Evolutionary conservation across 441 rosid genomes (phyloP), one percentile per base, ranked within the genome.

Genomic region (Raphanus hybrid): DNA sequence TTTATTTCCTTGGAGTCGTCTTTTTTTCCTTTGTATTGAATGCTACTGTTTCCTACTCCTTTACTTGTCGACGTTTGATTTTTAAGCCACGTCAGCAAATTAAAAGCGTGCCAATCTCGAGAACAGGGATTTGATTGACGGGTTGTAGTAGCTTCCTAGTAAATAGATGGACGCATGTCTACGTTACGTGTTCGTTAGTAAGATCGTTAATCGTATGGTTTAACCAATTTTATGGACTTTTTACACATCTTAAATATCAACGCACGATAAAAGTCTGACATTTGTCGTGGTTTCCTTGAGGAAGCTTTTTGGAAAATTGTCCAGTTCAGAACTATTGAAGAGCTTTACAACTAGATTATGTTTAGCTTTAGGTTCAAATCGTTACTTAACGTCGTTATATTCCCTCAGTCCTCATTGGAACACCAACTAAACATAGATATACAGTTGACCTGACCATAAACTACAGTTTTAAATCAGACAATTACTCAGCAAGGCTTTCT

Each of bases 21-120:
- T 1, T 26, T 50, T 60, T 65, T 50, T 9, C 72, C 34, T 15
- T 32, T 68, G n/a, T 29, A 18, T 18, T 62, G 34, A 18, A 48
- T 6, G 35, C 43, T 45, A 5, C 23, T 8, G n/a, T 50, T 20
- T 54, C n/a, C 8, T 55, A 26, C 11, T 14, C 12, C 39, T 20
- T 62, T 73, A 12, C 0, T 5, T 0, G 6, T 3, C 12, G 9
- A 57, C 5, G 16, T 3, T 35, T 39, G 6, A 6, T 10, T 29
- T 39, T 1, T 9, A 52, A 29, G 29, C 71, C 80, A 70, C 65
- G 60, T 76, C 80, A 16, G 71, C 58, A 54, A 39, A 4, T 63
- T 64, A 5, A 35, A 70, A 54, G 34, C 11, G 66, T 71, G 70
- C 76, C 76, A 77, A 64, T 77, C 29, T 63, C 67, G 57, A 32